Base-by-base conservation (phyloP, 306 rosid genomes). In the Corylus americana region DNA sequence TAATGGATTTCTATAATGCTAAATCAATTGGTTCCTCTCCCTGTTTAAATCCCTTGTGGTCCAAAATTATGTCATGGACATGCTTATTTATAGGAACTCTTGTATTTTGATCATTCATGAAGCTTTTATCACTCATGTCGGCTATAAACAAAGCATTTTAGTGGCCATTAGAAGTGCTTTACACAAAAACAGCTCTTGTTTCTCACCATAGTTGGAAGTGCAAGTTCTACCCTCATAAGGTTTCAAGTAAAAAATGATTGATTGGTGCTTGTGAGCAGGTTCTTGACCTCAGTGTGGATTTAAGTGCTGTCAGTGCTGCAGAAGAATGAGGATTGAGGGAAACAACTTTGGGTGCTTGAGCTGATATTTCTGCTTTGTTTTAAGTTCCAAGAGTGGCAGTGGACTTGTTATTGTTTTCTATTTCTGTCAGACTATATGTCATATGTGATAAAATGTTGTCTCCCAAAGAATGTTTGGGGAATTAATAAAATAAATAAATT, bases 231-330 rank as follows among this genome's bases (percentile, higher is more conserved):
- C 39, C 73, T 72, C 66, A n/a, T 31, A 51, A 58, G 73, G 76
- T 44, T 39, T 70, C 59, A 55, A 18, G 25, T 55, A 18, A 55
- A 55, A 55, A 18, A 55, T n/a, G n/a, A 55, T 55, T 55, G 8
- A 8, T 55, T 54, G 58, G 62, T 78, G 54, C 72, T 37, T 69
- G 77, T 79, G 87, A 55, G 49, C 90, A 94, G 97, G 93, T 79
- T 81, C 79, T 92, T 82, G 98, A 94, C 87, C 94, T 94, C 54
- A 88, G 89, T 50, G 97, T 94, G 89, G 98, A 94, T 90, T 86
- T 94, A 57, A 94, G 97, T 80, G 92, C 97, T 84, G 98, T 97
- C 18, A 88, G 97, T 85, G 98, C 98, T 58, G 97, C 97, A 47
- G 95, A 94, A 85, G 98, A 94, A 88, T 92, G 85, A 89, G 72